phyloP scores from a whole-genome alignment of 257 asterid genomes.

The Nicotiana sylvestris region DNA sequence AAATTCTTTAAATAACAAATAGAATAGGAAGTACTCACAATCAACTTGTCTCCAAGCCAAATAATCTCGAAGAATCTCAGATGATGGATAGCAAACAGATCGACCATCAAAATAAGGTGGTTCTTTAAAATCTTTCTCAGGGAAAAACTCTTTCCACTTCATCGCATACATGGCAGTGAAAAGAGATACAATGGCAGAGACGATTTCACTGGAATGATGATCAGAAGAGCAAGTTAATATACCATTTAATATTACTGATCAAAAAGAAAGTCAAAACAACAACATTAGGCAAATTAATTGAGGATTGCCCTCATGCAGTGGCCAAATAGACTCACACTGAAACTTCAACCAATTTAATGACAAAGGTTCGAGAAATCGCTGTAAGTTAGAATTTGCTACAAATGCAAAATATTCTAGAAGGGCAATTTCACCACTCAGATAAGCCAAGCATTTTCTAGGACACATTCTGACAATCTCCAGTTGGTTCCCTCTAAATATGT shows the following conservation, averaged over 20 bases:
- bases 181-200: slow-evolving; percentile 63
- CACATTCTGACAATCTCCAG: neutral
- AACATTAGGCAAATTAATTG: neutral
- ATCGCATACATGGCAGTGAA: slow-evolving; percentile 63
- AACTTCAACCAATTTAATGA: neutral
- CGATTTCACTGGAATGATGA: slow-evolving; percentile 49
- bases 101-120: slow-evolving; percentile 83
- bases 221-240: neutral
- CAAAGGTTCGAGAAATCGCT: neutral
- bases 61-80: slow-evolving; percentile 63
- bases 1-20: neutral
- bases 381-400: neutral
- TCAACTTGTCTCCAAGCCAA: slow-evolving; percentile 97
- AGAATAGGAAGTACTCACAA: slow-evolving; percentile 40
- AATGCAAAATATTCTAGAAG: neutral
- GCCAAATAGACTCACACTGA: neutral
- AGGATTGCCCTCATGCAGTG: neutral
- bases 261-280: neutral
- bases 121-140: slow-evolving; percentile 48
- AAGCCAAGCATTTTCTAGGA: neutral
- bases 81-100: slow-evolving; percentile 78
- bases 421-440: neutral
- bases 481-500: neutral
- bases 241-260: neutral
- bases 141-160: slow-evolving; percentile 70